phyloP scores from a whole-genome alignment of 2,329 filamentous ascomycete genomes.

The Fusarium austroafricanum region DNA sequence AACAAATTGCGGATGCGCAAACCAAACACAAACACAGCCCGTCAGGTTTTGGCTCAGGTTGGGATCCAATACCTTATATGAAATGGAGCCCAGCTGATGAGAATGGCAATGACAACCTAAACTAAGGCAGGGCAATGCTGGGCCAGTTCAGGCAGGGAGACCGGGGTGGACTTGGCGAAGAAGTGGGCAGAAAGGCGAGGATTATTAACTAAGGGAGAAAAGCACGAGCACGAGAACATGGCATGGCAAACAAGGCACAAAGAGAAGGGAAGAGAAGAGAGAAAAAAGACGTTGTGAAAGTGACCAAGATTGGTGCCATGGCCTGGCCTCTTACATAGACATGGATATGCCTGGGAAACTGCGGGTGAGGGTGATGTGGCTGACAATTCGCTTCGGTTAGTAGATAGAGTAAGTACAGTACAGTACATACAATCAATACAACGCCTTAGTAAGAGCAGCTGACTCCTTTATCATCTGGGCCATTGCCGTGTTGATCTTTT shows the following conservation, averaged over 20 bases:
- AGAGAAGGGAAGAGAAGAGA: neutral
- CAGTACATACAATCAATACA: too few species aligned
- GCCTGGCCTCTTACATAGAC: slow-evolving; percentile 17
- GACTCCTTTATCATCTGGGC: slow-evolving; percentile 16
- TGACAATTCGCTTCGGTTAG: slow-evolving; percentile 2
- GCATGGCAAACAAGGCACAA: slow-evolving; percentile 19
- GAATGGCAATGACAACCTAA: slow-evolving; percentile 24
- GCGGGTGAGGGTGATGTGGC: slow-evolving; percentile 7
- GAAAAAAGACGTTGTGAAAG: slow-evolving; percentile 5
- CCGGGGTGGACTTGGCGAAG: slow-evolving; percentile 30
- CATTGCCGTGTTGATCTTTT: slow-evolving; percentile 11
- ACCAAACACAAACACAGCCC: slow-evolving; percentile 5
- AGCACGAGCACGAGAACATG: slow-evolving; percentile 19
- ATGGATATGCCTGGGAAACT: slow-evolving; percentile 38
- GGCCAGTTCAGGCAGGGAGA: slow-evolving; percentile 22
- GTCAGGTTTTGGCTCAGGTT: slow-evolving; percentile 26
- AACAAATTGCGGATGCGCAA: slow-evolving; percentile 6
- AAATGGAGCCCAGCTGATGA: slow-evolving; percentile 39
- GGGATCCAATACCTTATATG: slow-evolving; percentile 30
- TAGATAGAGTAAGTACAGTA: too few species aligned
- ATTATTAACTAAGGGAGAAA: neutral
- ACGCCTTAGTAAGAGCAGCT: slow-evolving; percentile 15
- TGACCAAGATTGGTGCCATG: slow-evolving; percentile 11
- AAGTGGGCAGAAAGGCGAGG: slow-evolving; percentile 31
- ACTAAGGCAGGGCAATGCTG: slow-evolving; percentile 18